phyloP scores from a whole-genome alignment of 345 rosid genomes.

The Gossypium arboreum region DNA sequence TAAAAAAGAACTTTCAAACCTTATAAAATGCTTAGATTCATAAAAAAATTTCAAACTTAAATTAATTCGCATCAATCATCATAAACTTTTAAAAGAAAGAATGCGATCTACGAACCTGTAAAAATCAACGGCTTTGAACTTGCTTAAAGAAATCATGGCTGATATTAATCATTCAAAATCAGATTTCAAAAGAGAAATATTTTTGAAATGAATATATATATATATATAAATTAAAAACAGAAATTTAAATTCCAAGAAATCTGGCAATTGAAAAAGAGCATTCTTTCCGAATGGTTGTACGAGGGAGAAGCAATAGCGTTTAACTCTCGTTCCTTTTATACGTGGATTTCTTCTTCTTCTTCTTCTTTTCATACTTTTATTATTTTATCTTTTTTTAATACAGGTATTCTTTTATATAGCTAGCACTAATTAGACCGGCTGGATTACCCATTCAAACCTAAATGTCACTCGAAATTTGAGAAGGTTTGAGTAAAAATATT shows the following conservation, averaged over 20 bases:
- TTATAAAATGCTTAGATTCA: constrained; percentile 4
- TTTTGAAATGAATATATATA: background rate
- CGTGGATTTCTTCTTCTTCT: background rate
- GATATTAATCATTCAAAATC: background rate
- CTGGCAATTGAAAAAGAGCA: background rate
- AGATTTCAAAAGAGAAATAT: background rate
- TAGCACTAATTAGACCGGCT: too few species aligned
- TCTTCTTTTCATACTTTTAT: background rate
- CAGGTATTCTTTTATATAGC: background rate
- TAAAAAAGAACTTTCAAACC: background rate
- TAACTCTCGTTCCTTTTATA: background rate
- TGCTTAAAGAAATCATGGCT: constrained; percentile 57
- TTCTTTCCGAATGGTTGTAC: too few species aligned
- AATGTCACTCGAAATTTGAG: fast-evolving
- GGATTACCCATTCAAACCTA: fast-evolving
- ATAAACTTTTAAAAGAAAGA: background rate
- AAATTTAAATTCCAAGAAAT: background rate
- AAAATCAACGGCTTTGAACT: constrained; percentile 68
- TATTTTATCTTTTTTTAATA: background rate
- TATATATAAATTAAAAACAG: background rate
- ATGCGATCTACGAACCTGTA: constrained; percentile 2
- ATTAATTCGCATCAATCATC: background rate
- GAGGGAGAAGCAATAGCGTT: background rate
- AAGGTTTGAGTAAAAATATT: fast-evolving
- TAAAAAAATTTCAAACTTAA: background rate